Evolutionary conservation across 2,329 filamentous ascomycete genomes (phyloP).

Genomic region (Ilyonectria destructans): DNA sequence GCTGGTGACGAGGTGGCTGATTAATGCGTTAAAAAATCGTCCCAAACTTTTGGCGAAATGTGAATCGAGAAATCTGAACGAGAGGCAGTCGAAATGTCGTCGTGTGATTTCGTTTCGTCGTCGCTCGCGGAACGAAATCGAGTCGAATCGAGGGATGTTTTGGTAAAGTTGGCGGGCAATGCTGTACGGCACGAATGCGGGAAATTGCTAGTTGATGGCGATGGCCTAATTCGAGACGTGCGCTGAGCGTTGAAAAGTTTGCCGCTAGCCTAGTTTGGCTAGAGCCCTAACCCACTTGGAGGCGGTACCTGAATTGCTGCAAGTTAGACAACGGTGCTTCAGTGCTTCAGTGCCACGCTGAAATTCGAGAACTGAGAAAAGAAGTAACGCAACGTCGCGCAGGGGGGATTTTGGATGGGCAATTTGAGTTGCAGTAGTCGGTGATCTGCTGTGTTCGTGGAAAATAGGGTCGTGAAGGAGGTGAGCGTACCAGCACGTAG

Average conservation of each 20-base stretch:
- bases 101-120: slow-evolving; percentile 23
- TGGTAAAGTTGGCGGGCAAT: slow-evolving; percentile 43
- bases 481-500: slow-evolving; percentile 42
- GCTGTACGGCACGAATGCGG: slow-evolving; percentile 50
- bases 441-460: not conserved
- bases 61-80: slow-evolving; percentile 21
- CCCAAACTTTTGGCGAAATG: not conserved
- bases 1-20: slow-evolving; percentile 31
- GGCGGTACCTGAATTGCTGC: slow-evolving; percentile 48
- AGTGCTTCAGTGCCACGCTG: slow-evolving; percentile 13
- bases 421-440: slow-evolving; percentile 5
- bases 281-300: slow-evolving; percentile 38
- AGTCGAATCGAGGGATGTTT: slow-evolving; percentile 40
- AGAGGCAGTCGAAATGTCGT: slow-evolving; percentile 10
- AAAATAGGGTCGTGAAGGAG: slow-evolving; percentile 16
- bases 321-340: slow-evolving; percentile 28
- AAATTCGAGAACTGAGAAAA: slow-evolving; percentile 25
- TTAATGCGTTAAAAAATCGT: slow-evolving; percentile 18
- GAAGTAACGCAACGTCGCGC: slow-evolving; percentile 10
- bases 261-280: slow-evolving; percentile 44
- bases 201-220: slow-evolving; percentile 57
- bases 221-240: slow-evolving; percentile 47
- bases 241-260: slow-evolving; percentile 38
- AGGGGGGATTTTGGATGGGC: not conserved
- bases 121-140: slow-evolving; percentile 29